Base-by-base conservation (phyloP, 2,329 filamentous ascomycete genomes). In the Dactylellina sp. region DNA sequence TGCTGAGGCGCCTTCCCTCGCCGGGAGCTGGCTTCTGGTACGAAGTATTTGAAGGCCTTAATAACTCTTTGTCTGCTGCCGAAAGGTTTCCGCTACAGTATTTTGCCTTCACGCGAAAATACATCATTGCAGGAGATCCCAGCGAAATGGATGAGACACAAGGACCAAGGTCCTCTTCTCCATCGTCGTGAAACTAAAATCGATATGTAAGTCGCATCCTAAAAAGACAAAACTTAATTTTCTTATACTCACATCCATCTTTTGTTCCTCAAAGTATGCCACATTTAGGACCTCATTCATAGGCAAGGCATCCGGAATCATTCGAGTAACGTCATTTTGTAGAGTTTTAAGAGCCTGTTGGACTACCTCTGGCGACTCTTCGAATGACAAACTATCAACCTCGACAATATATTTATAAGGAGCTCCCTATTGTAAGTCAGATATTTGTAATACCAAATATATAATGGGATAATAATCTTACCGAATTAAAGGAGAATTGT, bases 241-340 rank as follows among this genome's bases (percentile, higher is more conserved):
- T 28, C 18, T 7, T 16, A 20, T 22, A 80, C 83, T 79, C 79
- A 86, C 85, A 25, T 81, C 83, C 60, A 91, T 89, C 25, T 83
- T 83, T 53, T 87, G 85, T 0, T 83, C 80, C 76, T 89, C 83
- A 77, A 89, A 86, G 78, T 90, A 91, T 0, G 85, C 87, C 0
- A 90, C 81, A 1, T 85, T 84, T 0, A 90, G 84, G 4, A 88
- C 80, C 78, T 91, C 89, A 72, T 91, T 90, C 89, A 89, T 4
- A 84, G 81, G 81, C 75, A 65, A 6, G 68, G 49, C 2, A 79
- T 78, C 53, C 81, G 77, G 77, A 16, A 74, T 50, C 55, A 62
- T 57, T 35, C 46, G 71, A n/a, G 47, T 53, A 39, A 63, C 24
- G 70, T 42, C n/a, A 65, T 78, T 22, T 77, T 81, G 47, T 32